These are phyloP conservation scores for Periconia sp. DNA, from an alignment of 2,329 filamentous ascomycete species.

Conservation along the genomic window DNA sequence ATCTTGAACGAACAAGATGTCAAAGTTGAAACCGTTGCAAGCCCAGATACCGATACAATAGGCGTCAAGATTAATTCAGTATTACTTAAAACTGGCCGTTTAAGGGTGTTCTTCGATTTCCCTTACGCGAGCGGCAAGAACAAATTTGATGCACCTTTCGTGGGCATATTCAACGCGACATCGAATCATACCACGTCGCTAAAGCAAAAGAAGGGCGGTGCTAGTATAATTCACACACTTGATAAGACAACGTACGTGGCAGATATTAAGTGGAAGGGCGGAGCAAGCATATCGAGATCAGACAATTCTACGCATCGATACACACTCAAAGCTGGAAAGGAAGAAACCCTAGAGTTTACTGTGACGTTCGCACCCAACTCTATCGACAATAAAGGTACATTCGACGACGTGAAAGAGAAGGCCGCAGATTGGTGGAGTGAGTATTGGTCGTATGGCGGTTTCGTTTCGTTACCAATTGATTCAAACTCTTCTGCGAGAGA, in stretches of 20 bases:
- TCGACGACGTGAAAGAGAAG: conserved; percentile 29
- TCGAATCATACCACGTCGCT: conserved; percentile 52
- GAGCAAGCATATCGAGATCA: conserved; percentile 39
- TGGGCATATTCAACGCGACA: conserved; percentile 59
- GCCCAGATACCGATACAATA: conserved; percentile 55
- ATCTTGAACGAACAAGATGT: conserved; percentile 48
- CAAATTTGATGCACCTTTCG: conserved; percentile 63
- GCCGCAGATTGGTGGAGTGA: conserved; percentile 55
- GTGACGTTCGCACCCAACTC: conserved; percentile 31
- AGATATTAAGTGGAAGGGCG: conserved; percentile 47
- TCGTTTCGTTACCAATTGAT: conserved; percentile 55
- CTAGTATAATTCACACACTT: conserved; percentile 53
- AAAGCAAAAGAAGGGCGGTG: conserved; percentile 30
- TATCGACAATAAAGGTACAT: conserved; percentile 39
- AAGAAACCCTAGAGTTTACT: conserved; percentile 28
- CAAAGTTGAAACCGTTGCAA: conserved; percentile 53
- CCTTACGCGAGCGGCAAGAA: conserved; percentile 56
- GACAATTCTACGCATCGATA: conserved; percentile 52
- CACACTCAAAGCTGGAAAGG: conserved; percentile 40
- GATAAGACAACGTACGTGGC: conserved; percentile 53
- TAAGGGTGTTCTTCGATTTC: conserved; percentile 61
- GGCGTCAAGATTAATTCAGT: conserved; percentile 52
- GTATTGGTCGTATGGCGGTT: conserved; percentile 60
- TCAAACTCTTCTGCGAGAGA: conserved; percentile 53
- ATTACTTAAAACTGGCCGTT: conserved; percentile 44